phyloP scores from a whole-genome alignment of 2,329 filamentous ascomycete species.

The Aquanectria penicillioides region DNA sequence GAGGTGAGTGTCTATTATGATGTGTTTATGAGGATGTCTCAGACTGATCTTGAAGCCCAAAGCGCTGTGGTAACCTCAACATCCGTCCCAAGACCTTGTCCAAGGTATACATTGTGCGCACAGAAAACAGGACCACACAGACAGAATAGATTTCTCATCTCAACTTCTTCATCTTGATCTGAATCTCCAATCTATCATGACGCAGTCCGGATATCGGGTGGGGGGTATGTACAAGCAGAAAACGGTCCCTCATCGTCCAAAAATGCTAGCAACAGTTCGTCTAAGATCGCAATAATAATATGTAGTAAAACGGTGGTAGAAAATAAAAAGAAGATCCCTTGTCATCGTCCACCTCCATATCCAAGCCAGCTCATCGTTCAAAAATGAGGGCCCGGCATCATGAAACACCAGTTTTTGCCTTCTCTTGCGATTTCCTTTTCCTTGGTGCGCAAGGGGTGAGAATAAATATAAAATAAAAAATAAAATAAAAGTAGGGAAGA shows the following conservation, averaged over 20 bases:
- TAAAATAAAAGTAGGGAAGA: background rate
- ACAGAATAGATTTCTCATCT: background rate
- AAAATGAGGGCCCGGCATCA: conserved; percentile 3
- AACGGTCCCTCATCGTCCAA: conserved; percentile 12
- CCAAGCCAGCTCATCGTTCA: background rate
- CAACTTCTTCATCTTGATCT: conserved; percentile 19
- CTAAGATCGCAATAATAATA: conserved; percentile 6
- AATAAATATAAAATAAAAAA: background rate
- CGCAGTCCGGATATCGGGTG: conserved; percentile 21
- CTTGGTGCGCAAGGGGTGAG: background rate
- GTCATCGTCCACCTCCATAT: background rate
- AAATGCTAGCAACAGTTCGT: background rate
- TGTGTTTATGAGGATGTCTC: too few species aligned
- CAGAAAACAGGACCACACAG: background rate
- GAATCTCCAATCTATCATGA: conserved; percentile 36
- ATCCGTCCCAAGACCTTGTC: too few species aligned
- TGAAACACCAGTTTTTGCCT: conserved; percentile 1
- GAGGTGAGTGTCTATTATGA: too few species aligned
- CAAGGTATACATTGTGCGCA: too few species aligned
- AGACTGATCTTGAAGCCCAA: too few species aligned
- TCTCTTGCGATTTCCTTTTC: background rate
- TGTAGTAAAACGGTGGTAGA: background rate
- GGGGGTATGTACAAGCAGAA: conserved; percentile 26
- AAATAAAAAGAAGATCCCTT: background rate
- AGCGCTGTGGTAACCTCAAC: too few species aligned